A percentile compares a stretch with the other conserved stretches of the same genome.
Conservation (phyloP, 2,329 filamentous ascomycete species). For the Plenodomus lindquistii region DNA sequence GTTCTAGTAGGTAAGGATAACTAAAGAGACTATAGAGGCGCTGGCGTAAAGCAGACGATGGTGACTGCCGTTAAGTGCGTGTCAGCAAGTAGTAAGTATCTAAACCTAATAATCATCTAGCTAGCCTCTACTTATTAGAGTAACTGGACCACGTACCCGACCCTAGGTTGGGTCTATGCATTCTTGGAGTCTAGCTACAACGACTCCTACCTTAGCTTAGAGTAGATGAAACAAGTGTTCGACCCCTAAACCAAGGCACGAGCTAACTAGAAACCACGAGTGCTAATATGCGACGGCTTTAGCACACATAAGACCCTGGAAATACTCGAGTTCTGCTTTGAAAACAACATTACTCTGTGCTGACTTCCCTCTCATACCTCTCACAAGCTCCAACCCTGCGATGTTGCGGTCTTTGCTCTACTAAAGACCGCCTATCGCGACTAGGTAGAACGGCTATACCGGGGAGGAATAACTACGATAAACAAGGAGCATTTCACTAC, state of each 20-base stretch:
- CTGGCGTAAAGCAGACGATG: too few species aligned
- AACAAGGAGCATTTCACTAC: constrained; percentile 16
- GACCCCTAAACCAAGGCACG: constrained; percentile 6
- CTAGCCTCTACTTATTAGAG: too few species aligned
- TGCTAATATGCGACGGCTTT: constrained; percentile 44
- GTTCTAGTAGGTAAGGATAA: constrained; percentile 23
- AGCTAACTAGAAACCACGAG: constrained; percentile 26
- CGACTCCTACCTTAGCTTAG: too few species aligned
- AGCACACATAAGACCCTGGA: constrained; percentile 42
- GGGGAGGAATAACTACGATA: constrained; percentile 8
- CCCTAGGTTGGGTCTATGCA: too few species aligned
- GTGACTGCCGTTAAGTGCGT: too few species aligned
- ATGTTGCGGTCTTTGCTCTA: constrained; percentile 11
- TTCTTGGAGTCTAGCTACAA: too few species aligned
- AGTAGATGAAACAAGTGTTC: too few species aligned
- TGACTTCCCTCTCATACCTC: constrained; percentile 13
- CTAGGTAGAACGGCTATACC: constrained; percentile 4
- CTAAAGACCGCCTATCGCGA: constrained; percentile 17
- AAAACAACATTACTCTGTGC: constrained; percentile 29
- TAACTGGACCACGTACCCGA: too few species aligned
- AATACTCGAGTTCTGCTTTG: constrained; percentile 36
- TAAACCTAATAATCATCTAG: too few species aligned
- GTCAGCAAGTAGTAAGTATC: too few species aligned
- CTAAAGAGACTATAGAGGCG: too few species aligned
- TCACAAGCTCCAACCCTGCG: constrained; percentile 20